These are phyloP conservation scores for Musa schizocarpa DNA, from an alignment of 176 grass and related monocot species.

Conservation along the genomic window DNA sequence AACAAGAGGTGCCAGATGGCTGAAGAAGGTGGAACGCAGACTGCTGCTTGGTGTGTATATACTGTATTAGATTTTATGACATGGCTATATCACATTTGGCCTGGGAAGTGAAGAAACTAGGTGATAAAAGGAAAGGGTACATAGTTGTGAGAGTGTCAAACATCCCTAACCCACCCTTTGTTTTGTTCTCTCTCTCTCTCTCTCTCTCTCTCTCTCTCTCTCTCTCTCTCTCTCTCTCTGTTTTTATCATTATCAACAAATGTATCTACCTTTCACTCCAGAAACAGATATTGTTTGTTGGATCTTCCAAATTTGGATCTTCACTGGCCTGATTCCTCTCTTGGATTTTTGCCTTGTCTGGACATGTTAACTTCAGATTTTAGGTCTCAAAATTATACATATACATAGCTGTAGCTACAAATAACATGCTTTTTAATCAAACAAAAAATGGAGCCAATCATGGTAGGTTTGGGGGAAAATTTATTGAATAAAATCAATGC, in stretches of 20 bases:
- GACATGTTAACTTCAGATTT: neutral
- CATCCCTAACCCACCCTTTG: neutral
- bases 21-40: neutral
- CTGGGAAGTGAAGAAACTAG: neutral
- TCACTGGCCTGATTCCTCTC: neutral
- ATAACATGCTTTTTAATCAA: no score
- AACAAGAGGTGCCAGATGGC: neutral
- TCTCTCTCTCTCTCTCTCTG: no score
- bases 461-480: no score
- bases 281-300: neutral
- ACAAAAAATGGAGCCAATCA: no score
- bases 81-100: neutral
- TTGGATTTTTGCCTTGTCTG: neutral
- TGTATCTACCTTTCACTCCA: slow-evolving; percentile 2
- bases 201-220: no score
- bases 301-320: neutral
- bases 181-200: neutral
- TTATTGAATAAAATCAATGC: no score
- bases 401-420: neutral
- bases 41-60: neutral
- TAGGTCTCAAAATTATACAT: no score
- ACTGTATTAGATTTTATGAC: neutral
- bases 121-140: neutral
- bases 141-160: neutral
- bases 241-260: neutral